phyloP scores from a whole-genome alignment of 2,329 filamentous ascomycete genomes.

The Keithomyces neogunnii region DNA sequence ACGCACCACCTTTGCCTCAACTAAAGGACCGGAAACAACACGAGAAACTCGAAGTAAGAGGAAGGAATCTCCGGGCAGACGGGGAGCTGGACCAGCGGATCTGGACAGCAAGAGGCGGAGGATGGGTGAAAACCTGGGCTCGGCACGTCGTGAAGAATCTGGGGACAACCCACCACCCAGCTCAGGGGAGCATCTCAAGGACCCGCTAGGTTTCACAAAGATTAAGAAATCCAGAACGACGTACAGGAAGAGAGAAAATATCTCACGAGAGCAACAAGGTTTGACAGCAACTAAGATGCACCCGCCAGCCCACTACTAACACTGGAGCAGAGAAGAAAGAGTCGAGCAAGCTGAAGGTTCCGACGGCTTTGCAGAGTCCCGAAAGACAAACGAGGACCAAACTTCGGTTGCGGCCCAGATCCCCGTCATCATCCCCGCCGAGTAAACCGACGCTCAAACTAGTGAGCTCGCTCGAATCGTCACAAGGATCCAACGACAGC shows the following conservation, averaged over 20 bases:
- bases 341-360: conserved; percentile 1
- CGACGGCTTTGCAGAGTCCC: conserved; percentile 3
- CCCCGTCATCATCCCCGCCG: neutral
- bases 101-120: conserved; percentile 7
- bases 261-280: conserved; percentile 14
- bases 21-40: conserved; percentile 1
- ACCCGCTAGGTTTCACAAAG: conserved; percentile 17
- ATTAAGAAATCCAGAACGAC: conserved; percentile 12
- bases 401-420: neutral
- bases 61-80: conserved; percentile 1
- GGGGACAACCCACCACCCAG: conserved; percentile 5
- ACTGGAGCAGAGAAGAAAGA: neutral
- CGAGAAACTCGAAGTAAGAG: conserved; percentile 4
- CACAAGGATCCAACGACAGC: neutral
- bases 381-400: conserved; percentile 2
- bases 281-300: neutral
- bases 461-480: neutral
- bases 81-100: neutral
- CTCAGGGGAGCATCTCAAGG: conserved; percentile 14
- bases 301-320: neutral
- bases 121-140: neutral
- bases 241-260: conserved; percentile 15
- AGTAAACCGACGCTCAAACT: neutral
- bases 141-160: neutral
- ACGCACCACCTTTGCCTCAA: conserved; percentile 20